Base-by-base conservation (phyloP, 371 early-diverging fungal species). In the Dichotomocladium elegans region DNA sequence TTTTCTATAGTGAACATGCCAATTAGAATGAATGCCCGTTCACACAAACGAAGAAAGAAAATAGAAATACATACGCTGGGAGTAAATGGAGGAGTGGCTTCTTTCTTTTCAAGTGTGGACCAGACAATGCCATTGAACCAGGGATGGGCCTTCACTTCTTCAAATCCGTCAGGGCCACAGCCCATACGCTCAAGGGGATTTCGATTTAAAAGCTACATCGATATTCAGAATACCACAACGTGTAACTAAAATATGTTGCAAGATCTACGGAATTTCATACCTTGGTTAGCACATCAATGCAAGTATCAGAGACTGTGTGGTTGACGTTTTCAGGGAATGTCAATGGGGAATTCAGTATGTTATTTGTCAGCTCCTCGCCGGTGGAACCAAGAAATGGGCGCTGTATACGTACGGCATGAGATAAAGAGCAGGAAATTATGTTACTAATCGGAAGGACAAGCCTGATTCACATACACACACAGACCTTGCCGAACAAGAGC, bases 401-500 rank as follows among this genome's bases (percentile, higher is more conserved):
- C 91, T 81, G 30, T 15, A 21, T n/a, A 15, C 10, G 26, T 28
- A 19, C 9, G n/a, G n/a, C n/a, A n/a, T n/a, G n/a, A n/a, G n/a
- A n/a, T n/a, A n/a, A n/a, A n/a, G n/a, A n/a, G n/a, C n/a, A n/a
- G n/a, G n/a, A n/a, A n/a, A n/a, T n/a, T n/a, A n/a, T n/a, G n/a
- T n/a, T n/a, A n/a, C n/a, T n/a, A n/a, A n/a, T n/a, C n/a, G n/a
- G 7, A 44, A 34, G 47, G 25, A 33, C 31, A 51, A 21, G 24
- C n/a, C 12, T 11, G 28, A 24, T 27, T n/a, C n/a, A n/a, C n/a
- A n/a, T n/a, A n/a, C n/a, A n/a, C n/a, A 11, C 15, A 26, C 21
- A 17, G 72, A 86, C 85, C 74, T 80, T 85, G 34, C 89, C 91
- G 61, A 84, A 88, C 14, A 88, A 55, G 14, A 89, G 52, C 70